These are phyloP conservation scores for Argentina anserina DNA, from an alignment of 306 rosid genomes.

Conservation along the genomic window DNA sequence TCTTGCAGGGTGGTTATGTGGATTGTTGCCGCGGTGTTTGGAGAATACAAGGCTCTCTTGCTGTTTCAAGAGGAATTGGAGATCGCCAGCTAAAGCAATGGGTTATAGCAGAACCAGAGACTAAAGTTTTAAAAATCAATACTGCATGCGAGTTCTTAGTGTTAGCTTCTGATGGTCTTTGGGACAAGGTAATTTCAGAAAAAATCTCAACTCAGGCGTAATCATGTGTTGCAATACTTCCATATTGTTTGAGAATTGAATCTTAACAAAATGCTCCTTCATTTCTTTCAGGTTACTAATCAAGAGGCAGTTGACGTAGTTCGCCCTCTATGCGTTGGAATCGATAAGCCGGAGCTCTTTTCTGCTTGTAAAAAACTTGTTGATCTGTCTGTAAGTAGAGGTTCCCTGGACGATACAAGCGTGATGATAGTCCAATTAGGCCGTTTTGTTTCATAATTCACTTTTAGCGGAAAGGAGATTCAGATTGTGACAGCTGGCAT, in stretches of 20 bases:
- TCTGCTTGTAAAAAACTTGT: slow-evolving; percentile 47
- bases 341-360: slow-evolving; percentile 25
- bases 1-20: slow-evolving; percentile 47
- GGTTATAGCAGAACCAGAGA: slow-evolving; percentile 56
- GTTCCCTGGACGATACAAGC: slow-evolving; percentile 48
- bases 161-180: slow-evolving; percentile 56
- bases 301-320: slow-evolving; percentile 50
- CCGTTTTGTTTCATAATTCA: slow-evolving; percentile 14
- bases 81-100: slow-evolving; percentile 43
- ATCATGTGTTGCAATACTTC: too few relatives aligned
- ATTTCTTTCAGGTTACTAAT: slow-evolving; percentile 32
- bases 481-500: slow-evolving; percentile 3
- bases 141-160: slow-evolving; percentile 44
- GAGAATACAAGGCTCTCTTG: slow-evolving; percentile 56
- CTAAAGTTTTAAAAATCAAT: slow-evolving; percentile 26
- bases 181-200: slow-evolving; percentile 44
- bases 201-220: too few relatives aligned
- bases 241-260: background rate
- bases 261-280: background rate
- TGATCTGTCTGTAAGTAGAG: slow-evolving; percentile 34
- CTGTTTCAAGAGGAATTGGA: slow-evolving; percentile 52
- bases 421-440: slow-evolving; percentile 43
- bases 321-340: slow-evolving; percentile 34
- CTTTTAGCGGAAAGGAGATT: background rate
- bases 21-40: slow-evolving; percentile 41